A percentile compares a stretch with the other conserved stretches of the same genome.
Evolutionary conservation across 129 eudicot species (phyloP).

Genomic region (Smallanthus sonchifolius): DNA sequence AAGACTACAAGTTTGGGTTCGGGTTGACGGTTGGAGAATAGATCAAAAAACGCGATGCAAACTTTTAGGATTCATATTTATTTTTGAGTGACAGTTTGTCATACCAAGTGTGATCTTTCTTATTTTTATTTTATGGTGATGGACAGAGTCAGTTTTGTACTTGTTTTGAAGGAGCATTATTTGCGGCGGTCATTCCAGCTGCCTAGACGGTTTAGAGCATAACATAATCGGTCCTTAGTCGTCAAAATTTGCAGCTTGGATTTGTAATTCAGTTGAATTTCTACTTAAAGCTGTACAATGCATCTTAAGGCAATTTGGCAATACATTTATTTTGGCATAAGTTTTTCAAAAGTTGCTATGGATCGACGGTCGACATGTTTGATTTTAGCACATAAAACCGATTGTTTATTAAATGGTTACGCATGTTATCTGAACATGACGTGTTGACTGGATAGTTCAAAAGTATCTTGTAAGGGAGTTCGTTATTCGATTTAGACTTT

Average conservation of each 20-base stretch:
- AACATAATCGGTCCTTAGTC: conserved; percentile 7
- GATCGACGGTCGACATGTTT: background rate
- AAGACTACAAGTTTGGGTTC: conserved; percentile 95
- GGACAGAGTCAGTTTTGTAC: conserved; percentile 47
- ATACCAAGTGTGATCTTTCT: conserved; percentile 28
- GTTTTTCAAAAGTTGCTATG: background rate
- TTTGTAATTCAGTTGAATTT: conserved; percentile 22
- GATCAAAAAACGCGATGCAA: conserved; percentile 8
- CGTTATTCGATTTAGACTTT: no score
- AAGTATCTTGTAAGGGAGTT: no score
- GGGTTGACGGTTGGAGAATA: conserved; percentile 95
- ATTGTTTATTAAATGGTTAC: background rate
- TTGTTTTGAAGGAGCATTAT: conserved; percentile 26
- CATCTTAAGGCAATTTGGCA: conserved; percentile 25
- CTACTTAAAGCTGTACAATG: conserved; percentile 33
- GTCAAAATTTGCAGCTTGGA: conserved; percentile 35
- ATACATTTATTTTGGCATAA: conserved; percentile 2
- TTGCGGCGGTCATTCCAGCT: conserved; percentile 35
- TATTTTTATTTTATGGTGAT: conserved; percentile 3
- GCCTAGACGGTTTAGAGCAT: conserved; percentile 35
- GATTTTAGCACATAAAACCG: background rate
- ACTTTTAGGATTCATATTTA: conserved; percentile 19
- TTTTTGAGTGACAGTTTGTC: conserved; percentile 21
- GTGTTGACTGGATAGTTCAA: no score
- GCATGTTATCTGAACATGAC: background rate